A percentile compares a stretch with the other conserved stretches of the same genome.
Conservation (phyloP, 2,329 filamentous ascomycete genomes). For the Orbilia blumenaviensis region DNA sequence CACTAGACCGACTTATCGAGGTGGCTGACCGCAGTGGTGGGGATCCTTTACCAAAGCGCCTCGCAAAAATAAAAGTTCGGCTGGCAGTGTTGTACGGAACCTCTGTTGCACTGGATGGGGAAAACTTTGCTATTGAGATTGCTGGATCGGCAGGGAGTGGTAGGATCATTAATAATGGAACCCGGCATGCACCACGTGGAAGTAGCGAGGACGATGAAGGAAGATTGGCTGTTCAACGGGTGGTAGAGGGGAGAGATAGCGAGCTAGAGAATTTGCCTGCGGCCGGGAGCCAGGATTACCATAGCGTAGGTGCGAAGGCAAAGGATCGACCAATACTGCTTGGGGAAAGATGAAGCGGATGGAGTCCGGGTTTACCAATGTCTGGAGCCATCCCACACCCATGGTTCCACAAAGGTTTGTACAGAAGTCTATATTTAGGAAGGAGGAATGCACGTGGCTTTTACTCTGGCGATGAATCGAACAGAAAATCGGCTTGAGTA, state of each 20-base stretch:
- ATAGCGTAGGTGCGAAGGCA: neutral
- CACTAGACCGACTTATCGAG: slow-evolving; percentile 6
- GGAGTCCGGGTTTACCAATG: neutral
- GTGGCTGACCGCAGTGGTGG: slow-evolving; percentile 13
- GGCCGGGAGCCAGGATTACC: neutral
- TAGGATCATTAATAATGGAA: neutral
- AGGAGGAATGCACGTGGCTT: too few relatives aligned
- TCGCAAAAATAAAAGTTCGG: slow-evolving; percentile 19
- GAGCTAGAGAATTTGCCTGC: slow-evolving; percentile 11
- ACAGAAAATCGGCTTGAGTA: too few relatives aligned
- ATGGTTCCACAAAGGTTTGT: neutral
- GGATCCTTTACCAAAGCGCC: slow-evolving; percentile 1
- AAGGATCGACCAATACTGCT: slow-evolving; percentile 8
- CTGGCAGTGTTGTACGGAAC: slow-evolving; percentile 23
- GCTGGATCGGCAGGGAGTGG: neutral
- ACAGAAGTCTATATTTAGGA: neutral
- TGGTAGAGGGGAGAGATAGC: neutral
- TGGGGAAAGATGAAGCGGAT: neutral
- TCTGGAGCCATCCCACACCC: too few relatives aligned
- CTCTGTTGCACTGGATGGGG: slow-evolving; percentile 20
- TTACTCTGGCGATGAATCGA: neutral
- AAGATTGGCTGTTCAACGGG: neutral
- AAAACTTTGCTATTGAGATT: slow-evolving; percentile 26
- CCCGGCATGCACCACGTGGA: neutral
- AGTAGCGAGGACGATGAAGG: neutral